Evolutionary conservation across 345 rosid genomes (phyloP), one percentile per base, ranked within the genome.

Genomic region (Cochlearia excelsa): DNA sequence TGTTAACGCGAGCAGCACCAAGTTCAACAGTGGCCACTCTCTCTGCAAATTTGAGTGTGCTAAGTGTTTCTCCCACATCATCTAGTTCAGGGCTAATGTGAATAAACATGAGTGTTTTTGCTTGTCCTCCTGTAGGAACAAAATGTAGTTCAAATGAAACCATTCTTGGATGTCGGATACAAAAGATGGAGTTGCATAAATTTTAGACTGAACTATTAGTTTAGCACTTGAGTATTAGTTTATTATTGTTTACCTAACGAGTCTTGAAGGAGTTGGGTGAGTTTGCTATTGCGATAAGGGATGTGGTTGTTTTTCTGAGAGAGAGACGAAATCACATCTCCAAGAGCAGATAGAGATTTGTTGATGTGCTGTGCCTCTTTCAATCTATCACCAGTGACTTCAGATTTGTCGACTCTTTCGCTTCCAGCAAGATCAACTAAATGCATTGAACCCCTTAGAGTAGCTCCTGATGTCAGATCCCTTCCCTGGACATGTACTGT

Each of bases 351-450:
- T 33, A 89, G 91, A 62, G 99, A 92, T 73, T 65, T 86, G 78
- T 92, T 89, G 63, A 92, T 88, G 46, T 92, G 86, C 45, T 80
- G 84, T 10, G 99, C 97, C 76, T 92, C 97, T 77, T 89, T 92
- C 46, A 92, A 63, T 66, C 97, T 80, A 56, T 92, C 97, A 60
- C 97, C 99, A 1, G 80, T 87, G 50, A 77, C 99, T 62, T 92
- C 99, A 49, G 99, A 88, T 66, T 92, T 92, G 76, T 89, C 95
- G 1, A 92, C 86, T 67, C 97, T 78, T 72, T 92, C 97, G 31
- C 99, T 89, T 57, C 99, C 98, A 0, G 98, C 98, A 44, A 92
- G 81, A 53, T 92, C 98, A 72, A 92, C 97, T 72, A 92, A 74
- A 77, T 92, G 97, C 97, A 92, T 84, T 38, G 89, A 84, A 38